A percentile compares a stretch with the other conserved stretches of the same genome.
Conservation (phyloP, 352 stramenopile genomes). For the Aphanomyces euteiches region DNA sequence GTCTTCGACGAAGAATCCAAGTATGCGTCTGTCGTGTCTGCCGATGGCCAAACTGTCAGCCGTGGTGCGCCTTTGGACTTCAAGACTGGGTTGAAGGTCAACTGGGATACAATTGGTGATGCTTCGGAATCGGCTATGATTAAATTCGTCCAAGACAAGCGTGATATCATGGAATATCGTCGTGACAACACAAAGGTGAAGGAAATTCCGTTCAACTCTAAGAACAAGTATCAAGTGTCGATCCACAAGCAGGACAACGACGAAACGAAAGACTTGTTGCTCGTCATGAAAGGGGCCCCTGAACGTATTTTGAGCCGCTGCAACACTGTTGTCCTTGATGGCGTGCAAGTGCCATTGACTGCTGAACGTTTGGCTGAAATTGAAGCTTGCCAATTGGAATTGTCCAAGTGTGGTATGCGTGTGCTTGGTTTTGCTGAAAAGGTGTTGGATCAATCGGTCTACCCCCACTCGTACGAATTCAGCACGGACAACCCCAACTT, state of each 20-base stretch:
- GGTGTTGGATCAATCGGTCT: constrained; percentile 31
- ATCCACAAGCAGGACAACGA: constrained; percentile 33
- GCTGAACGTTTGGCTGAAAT: constrained; percentile 39
- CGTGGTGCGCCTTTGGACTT: constrained; percentile 27
- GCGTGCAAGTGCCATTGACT: constrained; percentile 43
- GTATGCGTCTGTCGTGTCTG: constrained; percentile 50
- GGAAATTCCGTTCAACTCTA: constrained; percentile 33
- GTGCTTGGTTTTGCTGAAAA: constrained; percentile 54
- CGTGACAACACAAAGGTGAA: constrained; percentile 30
- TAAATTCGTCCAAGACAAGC: constrained; percentile 41
- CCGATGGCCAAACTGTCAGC: constrained; percentile 35
- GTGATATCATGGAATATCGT: constrained; percentile 36
- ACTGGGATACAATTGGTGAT: constrained; percentile 45
- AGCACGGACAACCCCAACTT: constrained; percentile 35
- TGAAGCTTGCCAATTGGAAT: constrained; percentile 52
- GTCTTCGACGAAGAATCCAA: constrained; percentile 82
- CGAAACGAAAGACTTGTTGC: constrained; percentile 25
- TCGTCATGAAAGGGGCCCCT: constrained; percentile 88
- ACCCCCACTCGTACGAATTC: constrained; percentile 35
- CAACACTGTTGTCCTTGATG: constrained; percentile 58
- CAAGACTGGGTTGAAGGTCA: constrained; percentile 40
- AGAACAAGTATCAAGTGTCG: constrained; percentile 31
- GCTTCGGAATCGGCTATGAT: constrained; percentile 46
- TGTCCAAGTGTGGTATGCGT: constrained; percentile 51
- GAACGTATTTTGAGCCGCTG: constrained; percentile 84